These are phyloP conservation scores for Pyrenula aspistea DNA, from an alignment of 495 filamentous ascomycete genomes.

Conservation along the genomic window DNA sequence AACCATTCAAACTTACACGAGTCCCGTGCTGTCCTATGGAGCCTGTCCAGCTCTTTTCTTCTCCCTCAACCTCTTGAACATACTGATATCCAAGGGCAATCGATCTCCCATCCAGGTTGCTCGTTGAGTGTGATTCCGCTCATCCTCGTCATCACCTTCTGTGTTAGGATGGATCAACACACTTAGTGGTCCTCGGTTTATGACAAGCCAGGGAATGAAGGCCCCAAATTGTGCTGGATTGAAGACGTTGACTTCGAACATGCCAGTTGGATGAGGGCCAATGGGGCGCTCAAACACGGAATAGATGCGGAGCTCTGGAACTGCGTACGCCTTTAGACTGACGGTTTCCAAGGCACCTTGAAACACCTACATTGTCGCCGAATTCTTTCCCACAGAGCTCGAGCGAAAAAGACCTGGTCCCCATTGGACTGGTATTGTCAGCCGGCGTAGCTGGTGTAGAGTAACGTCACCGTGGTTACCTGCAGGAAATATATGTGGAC, in stretches of 20 bases:
- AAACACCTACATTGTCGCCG: constrained; percentile 58
- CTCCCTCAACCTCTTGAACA: constrained; percentile 33
- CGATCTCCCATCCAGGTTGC: constrained; percentile 79
- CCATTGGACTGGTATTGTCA: constrained; percentile 35
- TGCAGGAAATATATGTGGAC: constrained; percentile 71
- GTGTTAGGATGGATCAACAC: constrained; percentile 79
- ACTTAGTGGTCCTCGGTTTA: constrained; percentile 72
- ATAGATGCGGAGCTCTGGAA: constrained; percentile 81
- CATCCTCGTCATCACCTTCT: constrained; percentile 32
- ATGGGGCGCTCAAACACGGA: constrained; percentile 62
- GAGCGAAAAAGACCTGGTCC: constrained; percentile 51
- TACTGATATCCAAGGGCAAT: constrained; percentile 51
- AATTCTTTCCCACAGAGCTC: constrained; percentile 65
- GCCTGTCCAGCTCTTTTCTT: constrained; percentile 1
- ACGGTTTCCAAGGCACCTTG: no score
- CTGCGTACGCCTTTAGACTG: no score
- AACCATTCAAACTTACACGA: no score
- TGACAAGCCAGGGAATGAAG: constrained; percentile 72
- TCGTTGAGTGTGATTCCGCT: constrained; percentile 60
- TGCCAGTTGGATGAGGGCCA: constrained; percentile 72
- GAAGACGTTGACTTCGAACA: constrained; percentile 87
- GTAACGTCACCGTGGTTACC: constrained; percentile 9
- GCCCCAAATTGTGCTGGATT: constrained; percentile 81
- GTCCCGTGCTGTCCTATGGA: background rate
- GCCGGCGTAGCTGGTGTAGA: background rate